These are phyloP conservation scores for Pseudoscleropodium purum DNA, from an alignment of 225 moss, liverwort and hornwort genomes.

Conservation along the genomic window DNA sequence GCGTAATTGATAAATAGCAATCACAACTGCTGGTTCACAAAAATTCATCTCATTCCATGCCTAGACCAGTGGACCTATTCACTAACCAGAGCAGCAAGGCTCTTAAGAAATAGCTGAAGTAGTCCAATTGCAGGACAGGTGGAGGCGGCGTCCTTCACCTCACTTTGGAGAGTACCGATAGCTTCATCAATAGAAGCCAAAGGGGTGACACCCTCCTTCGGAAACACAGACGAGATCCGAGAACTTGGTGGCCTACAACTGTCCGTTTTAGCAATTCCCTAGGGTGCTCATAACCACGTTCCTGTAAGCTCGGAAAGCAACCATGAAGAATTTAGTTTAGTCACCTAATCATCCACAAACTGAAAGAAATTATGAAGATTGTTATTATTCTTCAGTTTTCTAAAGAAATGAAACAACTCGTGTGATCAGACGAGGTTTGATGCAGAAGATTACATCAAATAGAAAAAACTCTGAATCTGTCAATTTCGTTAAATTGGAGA, in stretches of 20 bases:
- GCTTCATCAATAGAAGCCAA: background rate
- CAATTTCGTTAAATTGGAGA: no score
- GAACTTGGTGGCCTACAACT: conserved; percentile 9
- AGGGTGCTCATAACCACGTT: conserved; percentile 25
- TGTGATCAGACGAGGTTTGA: background rate
- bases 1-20: background rate
- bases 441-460: background rate
- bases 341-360: background rate
- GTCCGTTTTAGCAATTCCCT: conserved; percentile 9
- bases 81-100: conserved; percentile 8
- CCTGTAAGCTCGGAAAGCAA: background rate
- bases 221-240: conserved; percentile 34
- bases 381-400: background rate
- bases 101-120: background rate
- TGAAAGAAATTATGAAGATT: background rate
- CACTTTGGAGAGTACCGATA: background rate
- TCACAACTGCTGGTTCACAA: background rate
- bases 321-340: background rate
- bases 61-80: background rate
- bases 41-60: background rate
- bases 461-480: background rate
- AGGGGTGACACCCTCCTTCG: background rate
- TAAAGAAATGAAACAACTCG: background rate
- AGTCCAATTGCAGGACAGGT: background rate
- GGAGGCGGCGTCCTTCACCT: background rate